phyloP scores from a whole-genome alignment of 2,329 filamentous ascomycete genomes.

The Malbranchea cinnamomea region DNA sequence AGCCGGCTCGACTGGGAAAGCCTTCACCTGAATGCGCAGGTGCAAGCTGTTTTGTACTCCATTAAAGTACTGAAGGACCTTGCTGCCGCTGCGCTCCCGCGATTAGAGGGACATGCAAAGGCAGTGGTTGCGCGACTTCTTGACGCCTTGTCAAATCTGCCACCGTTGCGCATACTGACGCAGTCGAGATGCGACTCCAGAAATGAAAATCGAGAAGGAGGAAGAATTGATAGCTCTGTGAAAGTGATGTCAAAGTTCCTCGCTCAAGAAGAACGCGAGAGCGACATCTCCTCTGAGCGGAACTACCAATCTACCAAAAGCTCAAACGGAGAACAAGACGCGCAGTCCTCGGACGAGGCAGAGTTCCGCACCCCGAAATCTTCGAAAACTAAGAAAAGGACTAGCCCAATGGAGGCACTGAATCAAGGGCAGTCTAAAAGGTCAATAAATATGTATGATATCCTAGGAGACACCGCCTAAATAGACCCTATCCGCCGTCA shows the following conservation, averaged over 20 bases:
- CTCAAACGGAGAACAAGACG: too few species aligned
- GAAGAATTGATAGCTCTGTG: neutral
- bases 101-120: neutral
- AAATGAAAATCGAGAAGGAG: neutral
- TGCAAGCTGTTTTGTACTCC: conserved; percentile 48
- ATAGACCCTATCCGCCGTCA: neutral
- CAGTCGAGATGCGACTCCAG: conserved; percentile 3
- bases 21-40: conserved; percentile 46
- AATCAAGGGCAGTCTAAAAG: neutral
- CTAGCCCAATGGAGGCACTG: neutral
- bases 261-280: too few species aligned
- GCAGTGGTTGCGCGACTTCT: conserved; percentile 5
- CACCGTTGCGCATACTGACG: conserved; percentile 10
- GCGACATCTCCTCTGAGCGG: too few species aligned
- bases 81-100: conserved; percentile 20
- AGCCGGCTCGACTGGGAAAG: conserved; percentile 39
- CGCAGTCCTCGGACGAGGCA: too few species aligned
- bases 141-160: conserved; percentile 9
- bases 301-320: too few species aligned
- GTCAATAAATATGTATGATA: conserved; percentile 6
- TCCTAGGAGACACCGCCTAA: conserved; percentile 1
- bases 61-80: conserved; percentile 45
- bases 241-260: too few species aligned
- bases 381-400: neutral
- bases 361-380: neutral